Base-by-base conservation (phyloP, 805 yeast genomes). In the Wickerhamia fluorescens region DNA sequence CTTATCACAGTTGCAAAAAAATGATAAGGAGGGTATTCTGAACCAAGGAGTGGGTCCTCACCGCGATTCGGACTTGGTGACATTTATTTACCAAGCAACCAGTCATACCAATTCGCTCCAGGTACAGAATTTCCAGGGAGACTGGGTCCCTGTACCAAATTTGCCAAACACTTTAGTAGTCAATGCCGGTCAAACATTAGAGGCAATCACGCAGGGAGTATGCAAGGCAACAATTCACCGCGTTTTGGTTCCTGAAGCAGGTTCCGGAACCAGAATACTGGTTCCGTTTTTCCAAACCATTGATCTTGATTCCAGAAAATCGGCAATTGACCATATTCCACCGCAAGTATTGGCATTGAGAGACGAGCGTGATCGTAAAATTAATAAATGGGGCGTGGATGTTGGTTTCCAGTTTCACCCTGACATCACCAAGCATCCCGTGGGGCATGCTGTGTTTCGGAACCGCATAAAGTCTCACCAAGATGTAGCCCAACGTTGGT, bases 11-110 rank as follows among this genome's bases (percentile, higher is more conserved):
- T 45, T 60, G 25, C 34, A 25, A n/a, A 36, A 41, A 3, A 34
- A 36, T 6, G 37, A 51, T 11, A 62, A 57, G 30, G 42, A 50
- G 13, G 51, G 53, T 9, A 38, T 49, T 6, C 42, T 55, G 14
- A 31, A 30, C 7, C 78, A 71, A 40, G 81, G 80, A 1, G 71
- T 66, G 11, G 82, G 83, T 1, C 78, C 81, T 3, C 86, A 78
- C 43, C 65, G 81, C 33, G 87, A 79, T 42, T 71, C 77, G 3
- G 81, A 75, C 31, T 59, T 77, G 42, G 44, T 77, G 16, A 76
- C 83, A 0, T 73, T 63, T 44, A 73, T 78, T 8, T 70, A 65
- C 39, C 82, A 77, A 42, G 81, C 75, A 7, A 56, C 71, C 1
- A 55, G 50, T 10, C 72, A 66, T 32, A 19, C 32, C 7, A 61